Evolutionary conservation across 2,329 filamentous ascomycete species (phyloP), one percentile per base, ranked within the genome.

Genomic region (Alternaria viburni): DNA sequence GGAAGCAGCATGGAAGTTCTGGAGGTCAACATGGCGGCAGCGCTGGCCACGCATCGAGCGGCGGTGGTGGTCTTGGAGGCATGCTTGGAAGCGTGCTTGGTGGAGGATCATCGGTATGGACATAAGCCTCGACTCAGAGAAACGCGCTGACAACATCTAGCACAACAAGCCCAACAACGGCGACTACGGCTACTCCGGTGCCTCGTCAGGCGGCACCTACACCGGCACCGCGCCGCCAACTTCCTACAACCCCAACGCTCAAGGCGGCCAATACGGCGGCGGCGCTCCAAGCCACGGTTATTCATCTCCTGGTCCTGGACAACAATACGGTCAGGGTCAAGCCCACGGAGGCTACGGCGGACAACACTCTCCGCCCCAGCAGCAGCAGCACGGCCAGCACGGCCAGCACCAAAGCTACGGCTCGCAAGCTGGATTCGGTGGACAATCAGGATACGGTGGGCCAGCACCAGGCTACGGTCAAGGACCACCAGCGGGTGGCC

Each of bases 151-250:
- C 49, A 19, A 3, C 5, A 13, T 28, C 47, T 26, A 78, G 75
- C 74, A 78, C 44, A 72, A 68, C 67, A 76, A 78, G 64, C 81
- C 82, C 63, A 70, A 71, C 52, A 71, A 62, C 69, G 86, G 85
- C 67, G 87, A 85, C 73, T 92, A 87, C 74, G 90, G 79, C 83
- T 28, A 87, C 85, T 77, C 83, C 4, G 85, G 84, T 46, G 82
- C 85, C 21, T 70, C 72, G 4, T 71, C 73, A 46, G 77, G 84
- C 65, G 85, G 86, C 47, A 83, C 84, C 41, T 92, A 91, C 76
- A 85, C 82, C 64, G 90, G 89, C 59, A 83, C 86, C 60, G 87
- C 89, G 43, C 90, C 90, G 12, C 86, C 88, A n/a, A 78, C 85
- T 13, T 85, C 87, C 7, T 90, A 90, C 75, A 86, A 89, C 70